These are phyloP conservation scores for Physocladia obscura DNA, from an alignment of 192 early-diverging fungal species.

Conservation along the genomic window DNA sequence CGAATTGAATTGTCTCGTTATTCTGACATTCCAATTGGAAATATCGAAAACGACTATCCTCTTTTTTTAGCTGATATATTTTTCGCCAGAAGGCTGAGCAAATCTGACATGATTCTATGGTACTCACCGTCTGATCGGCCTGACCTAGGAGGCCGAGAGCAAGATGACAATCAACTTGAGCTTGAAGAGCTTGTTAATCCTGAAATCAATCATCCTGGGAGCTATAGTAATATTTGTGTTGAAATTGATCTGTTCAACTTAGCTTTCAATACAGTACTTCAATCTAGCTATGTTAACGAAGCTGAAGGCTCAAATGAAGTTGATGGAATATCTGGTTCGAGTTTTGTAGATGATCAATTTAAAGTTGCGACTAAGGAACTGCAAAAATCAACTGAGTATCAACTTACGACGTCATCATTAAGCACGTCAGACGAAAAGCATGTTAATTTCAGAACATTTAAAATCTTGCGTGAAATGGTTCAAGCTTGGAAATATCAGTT, in stretches of 20 bases:
- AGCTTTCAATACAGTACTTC: slow-evolving; percentile 80
- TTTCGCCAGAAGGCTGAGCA: slow-evolving; percentile 75
- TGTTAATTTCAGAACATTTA: slow-evolving; percentile 60
- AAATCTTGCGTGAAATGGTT: slow-evolving; percentile 74
- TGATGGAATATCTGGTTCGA: slow-evolving; percentile 8
- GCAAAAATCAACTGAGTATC: slow-evolving; percentile 15
- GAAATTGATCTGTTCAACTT: slow-evolving; percentile 80
- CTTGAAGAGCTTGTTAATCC: slow-evolving; percentile 59
- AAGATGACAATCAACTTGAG: slow-evolving; percentile 69
- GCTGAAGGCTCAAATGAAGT: slow-evolving; percentile 58
- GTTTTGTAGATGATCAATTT: slow-evolving; percentile 66
- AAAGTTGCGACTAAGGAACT: slow-evolving; percentile 13
- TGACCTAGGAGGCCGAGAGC: slow-evolving; percentile 83
- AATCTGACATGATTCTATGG: slow-evolving; percentile 87
- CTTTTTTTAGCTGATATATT: slow-evolving; percentile 82
- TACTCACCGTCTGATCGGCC: slow-evolving; percentile 78
- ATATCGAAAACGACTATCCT: slow-evolving; percentile 78
- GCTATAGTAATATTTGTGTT: slow-evolving; percentile 78
- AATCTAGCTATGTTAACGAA: slow-evolving; percentile 74
- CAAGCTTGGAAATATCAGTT: slow-evolving; percentile 77
- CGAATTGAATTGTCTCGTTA: slow-evolving; percentile 75
- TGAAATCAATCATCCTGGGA: slow-evolving; percentile 75
- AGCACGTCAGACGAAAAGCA: slow-evolving; percentile 41
- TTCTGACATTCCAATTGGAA: slow-evolving; percentile 85
- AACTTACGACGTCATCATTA: slow-evolving; percentile 26